These are phyloP conservation scores for Ascochyta rabiei DNA, from an alignment of 2,329 filamentous ascomycete genomes.

Conservation along the genomic window DNA sequence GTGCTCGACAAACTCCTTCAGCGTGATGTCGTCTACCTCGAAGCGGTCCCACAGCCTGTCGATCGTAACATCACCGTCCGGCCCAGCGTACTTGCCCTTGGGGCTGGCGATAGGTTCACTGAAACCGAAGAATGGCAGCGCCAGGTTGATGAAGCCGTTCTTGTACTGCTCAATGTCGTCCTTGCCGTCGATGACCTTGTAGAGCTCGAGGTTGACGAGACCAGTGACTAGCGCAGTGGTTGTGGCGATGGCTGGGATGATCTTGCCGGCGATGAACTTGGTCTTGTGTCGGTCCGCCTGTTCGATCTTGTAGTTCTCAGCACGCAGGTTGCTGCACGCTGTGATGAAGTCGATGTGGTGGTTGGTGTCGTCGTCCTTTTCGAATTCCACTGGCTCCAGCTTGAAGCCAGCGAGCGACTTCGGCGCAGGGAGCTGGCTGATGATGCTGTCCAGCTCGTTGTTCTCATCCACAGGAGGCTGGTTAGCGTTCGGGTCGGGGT, in stretches of 20 bases:
- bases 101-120: slow-evolving; percentile 94
- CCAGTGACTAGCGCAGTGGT: slow-evolving; percentile 96
- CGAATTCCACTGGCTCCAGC: slow-evolving; percentile 90
- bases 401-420: slow-evolving; percentile 87
- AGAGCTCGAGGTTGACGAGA: slow-evolving; percentile 88
- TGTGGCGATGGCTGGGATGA: slow-evolving; percentile 97
- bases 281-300: slow-evolving; percentile 94
- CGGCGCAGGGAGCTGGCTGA: slow-evolving; percentile 74
- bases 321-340: slow-evolving; percentile 92
- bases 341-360: slow-evolving; percentile 99
- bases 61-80: slow-evolving; percentile 76
- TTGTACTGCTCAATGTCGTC: slow-evolving; percentile 98
- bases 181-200: slow-evolving; percentile 97
- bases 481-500: slow-evolving; percentile 86
- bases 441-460: slow-evolving; percentile 75
- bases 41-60: slow-evolving; percentile 99
- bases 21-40: slow-evolving; percentile 83
- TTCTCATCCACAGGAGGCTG: slow-evolving; percentile 70
- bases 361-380: slow-evolving; percentile 98
- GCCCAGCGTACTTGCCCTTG: slow-evolving; percentile 86
- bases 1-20: slow-evolving; percentile 80
- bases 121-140: slow-evolving; percentile 97
- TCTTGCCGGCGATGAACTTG: slow-evolving; percentile 99
- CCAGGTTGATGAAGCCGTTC: slow-evolving; percentile 97
- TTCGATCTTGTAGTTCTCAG: slow-evolving; percentile 97